Evolutionary conservation across 805 yeast genomes (phyloP), one percentile per base, ranked within the genome.

Genomic region (Sporopachydermia lactativora): DNA sequence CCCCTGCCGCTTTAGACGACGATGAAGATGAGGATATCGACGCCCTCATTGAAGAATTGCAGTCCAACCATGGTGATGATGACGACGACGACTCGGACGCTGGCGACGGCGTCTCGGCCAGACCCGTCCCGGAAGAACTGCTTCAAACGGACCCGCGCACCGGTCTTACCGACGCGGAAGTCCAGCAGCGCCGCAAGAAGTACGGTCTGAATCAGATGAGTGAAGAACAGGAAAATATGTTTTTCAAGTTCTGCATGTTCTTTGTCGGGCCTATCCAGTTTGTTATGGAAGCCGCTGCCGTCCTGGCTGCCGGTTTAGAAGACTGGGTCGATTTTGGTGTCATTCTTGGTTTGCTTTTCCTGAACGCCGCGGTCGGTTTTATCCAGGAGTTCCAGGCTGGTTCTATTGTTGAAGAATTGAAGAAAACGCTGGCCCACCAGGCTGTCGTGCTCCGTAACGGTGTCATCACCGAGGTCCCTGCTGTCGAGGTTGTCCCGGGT

Each of bases 251-350:
- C 62, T 58, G 79, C 56, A 73, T 75, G 81, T 84, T 83, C 74
- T 84, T 84, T 65, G 80, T 84, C 50, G 95, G 95, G 68, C 95
- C 95, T 52, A 84, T 84, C 62, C 95, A 85, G 70, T 84, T 85
- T 77, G 95, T 84, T 60, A 84, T 84, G 95, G 95, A 84, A 70
- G 82, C 88, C 56, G 95, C 95, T 59, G 95, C 94, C 53, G 70
- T 82, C 48, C 70, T 84, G 64, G 95, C 95, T 58, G 94, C 94
- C 50, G 95, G 94, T 81, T 71, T 84, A 55, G 85, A 85, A 71
- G 95, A 85, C 72, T 86, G 96, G 96, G 92, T 86, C 58, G 95
- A 85, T 76, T 85, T 85, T 72, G 96, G 96, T 81, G 95, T 86
- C 61, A 86, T 86, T 61, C 77, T 83, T 66, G 95, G 81, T 71